Percentiles rank a stretch among this genome's conserved stretches.
Conservation (phyloP, 1,139 yeast genomes). For the Taiozyma sp. region DNA sequence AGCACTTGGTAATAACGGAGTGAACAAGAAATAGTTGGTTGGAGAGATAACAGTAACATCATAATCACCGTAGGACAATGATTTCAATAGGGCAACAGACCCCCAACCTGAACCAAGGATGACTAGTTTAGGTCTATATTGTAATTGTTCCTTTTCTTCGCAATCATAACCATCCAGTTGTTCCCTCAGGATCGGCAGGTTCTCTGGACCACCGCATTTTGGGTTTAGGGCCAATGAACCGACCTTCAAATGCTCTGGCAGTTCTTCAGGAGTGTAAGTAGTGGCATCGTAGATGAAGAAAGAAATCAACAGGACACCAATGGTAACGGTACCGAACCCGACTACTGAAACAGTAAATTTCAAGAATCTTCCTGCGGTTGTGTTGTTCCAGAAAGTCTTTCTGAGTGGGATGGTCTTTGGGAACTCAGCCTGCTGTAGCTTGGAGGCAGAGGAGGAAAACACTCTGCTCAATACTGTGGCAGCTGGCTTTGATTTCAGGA, state of each 20-base stretch:
- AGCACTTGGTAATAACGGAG: slow-evolving; percentile 57
- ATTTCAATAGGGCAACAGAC: slow-evolving; percentile 41
- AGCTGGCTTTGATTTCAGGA: not conserved
- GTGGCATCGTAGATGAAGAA: slow-evolving; percentile 59
- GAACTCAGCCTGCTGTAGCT: slow-evolving; percentile 3
- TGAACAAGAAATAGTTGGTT: slow-evolving; percentile 53
- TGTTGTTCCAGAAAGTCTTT: slow-evolving; percentile 22
- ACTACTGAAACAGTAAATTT: slow-evolving; percentile 30
- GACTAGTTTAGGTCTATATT: slow-evolving; percentile 48
- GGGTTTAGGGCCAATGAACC: slow-evolving; percentile 49
- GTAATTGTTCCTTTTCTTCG: slow-evolving; percentile 33
- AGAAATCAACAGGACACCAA: slow-evolving; percentile 33
- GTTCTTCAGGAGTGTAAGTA: slow-evolving; percentile 41
- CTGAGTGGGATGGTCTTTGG: slow-evolving; percentile 19
- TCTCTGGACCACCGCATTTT: slow-evolving; percentile 61
- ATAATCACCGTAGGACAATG: slow-evolving; percentile 42
- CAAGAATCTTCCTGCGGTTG: slow-evolving; percentile 25
- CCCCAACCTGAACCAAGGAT: slow-evolving; percentile 65
- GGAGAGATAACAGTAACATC: slow-evolving; percentile 60
- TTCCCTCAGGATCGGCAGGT: slow-evolving; percentile 50
- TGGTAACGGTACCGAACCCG: slow-evolving; percentile 38
- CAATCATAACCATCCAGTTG: slow-evolving; percentile 51
- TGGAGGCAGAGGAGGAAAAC: slow-evolving; percentile 8
- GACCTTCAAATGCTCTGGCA: slow-evolving; percentile 35
- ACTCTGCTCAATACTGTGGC: slow-evolving; percentile 1